Evolutionary conservation across 2,329 filamentous ascomycete genomes (phyloP).

Genomic region (Penicillium concentricum): DNA sequence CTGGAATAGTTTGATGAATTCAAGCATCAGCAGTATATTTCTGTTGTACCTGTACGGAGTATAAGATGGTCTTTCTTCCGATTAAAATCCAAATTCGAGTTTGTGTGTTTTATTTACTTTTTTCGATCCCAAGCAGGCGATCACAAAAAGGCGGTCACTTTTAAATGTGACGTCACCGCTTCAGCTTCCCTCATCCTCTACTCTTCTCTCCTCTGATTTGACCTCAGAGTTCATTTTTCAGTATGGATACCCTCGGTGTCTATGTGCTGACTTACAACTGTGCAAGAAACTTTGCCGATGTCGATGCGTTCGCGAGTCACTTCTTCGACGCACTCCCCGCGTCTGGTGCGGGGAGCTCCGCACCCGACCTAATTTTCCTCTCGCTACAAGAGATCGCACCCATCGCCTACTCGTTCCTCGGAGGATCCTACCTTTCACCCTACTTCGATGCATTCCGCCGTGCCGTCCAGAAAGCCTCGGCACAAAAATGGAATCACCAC

Average conservation of each 20-base stretch:
- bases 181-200: background rate
- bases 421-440: constrained; percentile 71
- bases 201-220: background rate
- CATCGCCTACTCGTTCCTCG: constrained; percentile 79
- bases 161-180: constrained; percentile 17
- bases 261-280: constrained; percentile 91
- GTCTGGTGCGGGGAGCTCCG: constrained; percentile 48
- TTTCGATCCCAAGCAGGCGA: background rate
- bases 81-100: background rate
- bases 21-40: too few species aligned
- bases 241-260: constrained; percentile 59
- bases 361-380: constrained; percentile 64
- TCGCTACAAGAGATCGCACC: constrained; percentile 87
- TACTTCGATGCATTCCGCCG: constrained; percentile 72
- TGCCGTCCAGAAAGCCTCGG: constrained; percentile 68
- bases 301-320: constrained; percentile 68
- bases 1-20: too few species aligned
- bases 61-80: too few species aligned
- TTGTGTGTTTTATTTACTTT: background rate
- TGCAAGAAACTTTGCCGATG: constrained; percentile 68
- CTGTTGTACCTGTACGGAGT: too few species aligned
- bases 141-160: background rate
- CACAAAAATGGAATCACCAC: constrained; percentile 44
- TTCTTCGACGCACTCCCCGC: constrained; percentile 60
- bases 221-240: background rate